Conservation (phyloP, 257 asterid genomes). For the Apocynum venetum region DNA sequence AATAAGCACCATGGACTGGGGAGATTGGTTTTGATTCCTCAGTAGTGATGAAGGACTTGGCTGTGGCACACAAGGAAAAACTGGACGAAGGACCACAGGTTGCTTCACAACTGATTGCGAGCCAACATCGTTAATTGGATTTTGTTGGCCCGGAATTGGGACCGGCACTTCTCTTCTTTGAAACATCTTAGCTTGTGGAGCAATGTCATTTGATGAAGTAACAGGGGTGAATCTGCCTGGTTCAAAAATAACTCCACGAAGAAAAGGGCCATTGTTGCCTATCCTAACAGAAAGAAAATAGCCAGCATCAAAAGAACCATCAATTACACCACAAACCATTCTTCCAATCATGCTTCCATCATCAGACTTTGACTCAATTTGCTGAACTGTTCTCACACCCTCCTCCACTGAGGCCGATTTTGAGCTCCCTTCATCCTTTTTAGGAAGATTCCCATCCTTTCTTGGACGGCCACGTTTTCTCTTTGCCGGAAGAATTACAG, state of each 20-base stretch:
- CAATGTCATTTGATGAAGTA: slow-evolving; percentile 57
- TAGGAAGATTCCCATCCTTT: slow-evolving; percentile 45
- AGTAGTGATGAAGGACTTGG: slow-evolving; percentile 16
- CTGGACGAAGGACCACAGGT: slow-evolving; percentile 19
- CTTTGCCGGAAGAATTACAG: slow-evolving; percentile 48
- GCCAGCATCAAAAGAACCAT: slow-evolving; percentile 78
- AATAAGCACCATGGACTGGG: slow-evolving; percentile 11
- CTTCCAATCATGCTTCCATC: slow-evolving; percentile 43
- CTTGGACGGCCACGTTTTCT: slow-evolving; percentile 84
- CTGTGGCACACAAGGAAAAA: slow-evolving; percentile 20
- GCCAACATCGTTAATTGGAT: slow-evolving; percentile 19
- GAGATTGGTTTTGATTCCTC: slow-evolving; percentile 24
- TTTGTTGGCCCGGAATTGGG: slow-evolving; percentile 25
- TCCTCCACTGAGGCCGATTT: slow-evolving; percentile 20
- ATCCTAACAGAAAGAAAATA: slow-evolving; percentile 56
- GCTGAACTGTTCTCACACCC: slow-evolving; percentile 11
- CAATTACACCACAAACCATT: slow-evolving; percentile 60
- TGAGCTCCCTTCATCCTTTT: slow-evolving; percentile 26
- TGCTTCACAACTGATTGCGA: neutral
- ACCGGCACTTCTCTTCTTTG: slow-evolving; percentile 36
- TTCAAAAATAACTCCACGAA: slow-evolving; percentile 67
- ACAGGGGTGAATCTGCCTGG: slow-evolving; percentile 50
- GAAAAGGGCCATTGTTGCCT: slow-evolving; percentile 44
- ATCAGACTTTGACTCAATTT: slow-evolving; percentile 11
- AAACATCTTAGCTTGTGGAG: slow-evolving; percentile 61